Conservation (phyloP, 257 asterid genomes). For the Solanum pimpinellifolium region DNA sequence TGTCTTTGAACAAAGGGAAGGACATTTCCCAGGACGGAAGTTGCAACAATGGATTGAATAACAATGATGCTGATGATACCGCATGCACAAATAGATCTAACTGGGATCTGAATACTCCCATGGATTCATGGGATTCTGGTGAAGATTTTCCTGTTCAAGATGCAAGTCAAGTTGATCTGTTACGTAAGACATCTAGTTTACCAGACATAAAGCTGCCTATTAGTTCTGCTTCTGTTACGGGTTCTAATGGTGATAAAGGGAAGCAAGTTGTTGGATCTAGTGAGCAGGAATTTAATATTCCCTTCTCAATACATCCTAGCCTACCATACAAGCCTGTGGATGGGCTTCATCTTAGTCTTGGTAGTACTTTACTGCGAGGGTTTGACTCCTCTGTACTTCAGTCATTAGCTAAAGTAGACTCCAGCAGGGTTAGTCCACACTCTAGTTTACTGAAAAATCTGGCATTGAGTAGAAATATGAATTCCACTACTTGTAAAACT, state of each 20-base stretch:
- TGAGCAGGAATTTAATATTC: slow-evolving; percentile 17
- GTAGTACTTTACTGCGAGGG: slow-evolving; percentile 17
- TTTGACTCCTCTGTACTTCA: slow-evolving; percentile 12
- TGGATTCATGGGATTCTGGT: slow-evolving; percentile 81
- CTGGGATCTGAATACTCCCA: slow-evolving; percentile 85
- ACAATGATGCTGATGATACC: slow-evolving; percentile 8
- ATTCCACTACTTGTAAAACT: slow-evolving; percentile 5
- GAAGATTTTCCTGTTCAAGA: slow-evolving; percentile 19
- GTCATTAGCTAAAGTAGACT: slow-evolving; percentile 10
- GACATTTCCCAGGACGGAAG: slow-evolving; percentile 7
- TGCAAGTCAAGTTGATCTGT: slow-evolving; percentile 11
- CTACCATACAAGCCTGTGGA: slow-evolving; percentile 27
- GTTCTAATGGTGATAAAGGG: slow-evolving; percentile 28
- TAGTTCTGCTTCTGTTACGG: slow-evolving; percentile 10
- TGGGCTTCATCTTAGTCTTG: slow-evolving; percentile 63
- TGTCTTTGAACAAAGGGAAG: slow-evolving; percentile 27
- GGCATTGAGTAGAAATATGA: slow-evolving; percentile 11
- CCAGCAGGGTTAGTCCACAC: slow-evolving; percentile 8
- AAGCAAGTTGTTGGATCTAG: slow-evolving; percentile 20
- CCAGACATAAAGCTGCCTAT: slow-evolving; percentile 4
- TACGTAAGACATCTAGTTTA: slow-evolving; percentile 7
- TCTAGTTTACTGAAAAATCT: slow-evolving; percentile 13
- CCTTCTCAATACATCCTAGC: slow-evolving; percentile 9
- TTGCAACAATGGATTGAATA: slow-evolving; percentile 3
- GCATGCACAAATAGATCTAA: slow-evolving; percentile 38